Conservation (phyloP, 2,329 filamentous ascomycete genomes). For the Phoma sp. region DNA sequence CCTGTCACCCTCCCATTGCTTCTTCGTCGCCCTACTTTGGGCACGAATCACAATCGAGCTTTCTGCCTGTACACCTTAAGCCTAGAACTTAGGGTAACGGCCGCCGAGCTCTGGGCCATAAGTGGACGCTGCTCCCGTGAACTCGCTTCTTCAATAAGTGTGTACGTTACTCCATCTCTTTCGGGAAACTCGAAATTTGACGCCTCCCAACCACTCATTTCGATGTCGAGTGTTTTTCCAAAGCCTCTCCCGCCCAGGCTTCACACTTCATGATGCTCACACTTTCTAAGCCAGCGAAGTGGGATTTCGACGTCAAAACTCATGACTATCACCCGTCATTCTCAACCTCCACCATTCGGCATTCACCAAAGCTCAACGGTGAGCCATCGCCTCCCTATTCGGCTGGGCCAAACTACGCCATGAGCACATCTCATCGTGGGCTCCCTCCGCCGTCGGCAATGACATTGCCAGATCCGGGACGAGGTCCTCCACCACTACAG, state of each 20-base stretch:
- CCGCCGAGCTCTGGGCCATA: slow-evolving; percentile 43
- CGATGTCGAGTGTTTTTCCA: slow-evolving; percentile 41
- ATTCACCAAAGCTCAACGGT: slow-evolving; percentile 51
- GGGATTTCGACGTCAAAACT: slow-evolving; percentile 57
- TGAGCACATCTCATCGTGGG: slow-evolving; percentile 61
- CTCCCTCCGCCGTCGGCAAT: slow-evolving; percentile 62
- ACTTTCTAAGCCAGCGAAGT: slow-evolving; percentile 56
- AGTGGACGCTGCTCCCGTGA: slow-evolving; percentile 46
- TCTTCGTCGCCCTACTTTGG: slow-evolving; percentile 42
- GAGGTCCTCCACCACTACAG: slow-evolving; percentile 46
- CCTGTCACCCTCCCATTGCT: slow-evolving; percentile 37
- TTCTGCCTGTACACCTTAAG: slow-evolving; percentile 45
- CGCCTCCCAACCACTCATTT: slow-evolving; percentile 41
- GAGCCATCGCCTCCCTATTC: slow-evolving; percentile 51
- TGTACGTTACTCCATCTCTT: slow-evolving; percentile 46
- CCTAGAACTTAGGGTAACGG: slow-evolving; percentile 44
- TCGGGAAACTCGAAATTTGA: slow-evolving; percentile 39
- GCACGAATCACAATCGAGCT: slow-evolving; percentile 46
- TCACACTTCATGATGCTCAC: slow-evolving; percentile 58
- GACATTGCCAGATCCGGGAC: slow-evolving; percentile 58
- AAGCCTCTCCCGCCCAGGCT: slow-evolving; percentile 24
- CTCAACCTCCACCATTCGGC: slow-evolving; percentile 49
- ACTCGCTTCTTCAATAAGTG: slow-evolving; percentile 47
- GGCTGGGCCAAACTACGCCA: slow-evolving; percentile 52
- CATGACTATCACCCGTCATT: slow-evolving; percentile 58